Base-by-base conservation (phyloP, 345 rosid species). In the Citrus inodora region DNA sequence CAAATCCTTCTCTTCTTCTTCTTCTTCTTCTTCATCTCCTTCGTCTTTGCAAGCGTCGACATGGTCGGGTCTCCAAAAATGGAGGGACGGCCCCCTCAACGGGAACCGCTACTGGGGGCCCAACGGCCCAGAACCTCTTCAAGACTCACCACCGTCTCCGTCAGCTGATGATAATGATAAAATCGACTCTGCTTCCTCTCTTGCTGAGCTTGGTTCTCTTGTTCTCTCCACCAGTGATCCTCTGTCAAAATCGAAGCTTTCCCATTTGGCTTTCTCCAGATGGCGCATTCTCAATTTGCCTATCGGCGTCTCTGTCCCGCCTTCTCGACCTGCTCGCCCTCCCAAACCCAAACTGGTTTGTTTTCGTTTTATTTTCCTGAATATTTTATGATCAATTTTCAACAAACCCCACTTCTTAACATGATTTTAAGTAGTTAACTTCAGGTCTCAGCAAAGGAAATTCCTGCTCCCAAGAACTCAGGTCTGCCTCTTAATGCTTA, bases 401-500 rank as follows among this genome's bases (percentile, higher is more conserved):
- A 17, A 32, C 35, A 6, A 7, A 5, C 8, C 68, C 68, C 2
- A 7, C n/a, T 17, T 32, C 2, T 32, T 25, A 32, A 64, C 7
- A 35, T 32, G 2, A 13, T 32, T n/a, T 64, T 7, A 32, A 32
- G 33, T 64, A 73, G 56, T 28, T 53, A 80, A 78, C 66, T 51
- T 76, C 70, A 93, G 98, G 97, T 93, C 71, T 86, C 97, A 1
- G 91, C 97, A 0, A 91, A 88, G 80, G 87, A 93, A 79, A 88
- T 93, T 73, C 98, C 94, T 0, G 78, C 86, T 55, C 94, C 97
- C 19, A 91, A 88, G 81, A 87, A 86, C 68, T 92, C 98, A 5
- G 81, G 88, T 9, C 81, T 95, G 79, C 99, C 98, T 70, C 92
- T 91, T n/a, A 93, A 93, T 84, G 99, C 97, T 48, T 89, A 88